Conservation (phyloP, 1,139 yeast species). For the Saccharomyces pastorianus region DNA sequence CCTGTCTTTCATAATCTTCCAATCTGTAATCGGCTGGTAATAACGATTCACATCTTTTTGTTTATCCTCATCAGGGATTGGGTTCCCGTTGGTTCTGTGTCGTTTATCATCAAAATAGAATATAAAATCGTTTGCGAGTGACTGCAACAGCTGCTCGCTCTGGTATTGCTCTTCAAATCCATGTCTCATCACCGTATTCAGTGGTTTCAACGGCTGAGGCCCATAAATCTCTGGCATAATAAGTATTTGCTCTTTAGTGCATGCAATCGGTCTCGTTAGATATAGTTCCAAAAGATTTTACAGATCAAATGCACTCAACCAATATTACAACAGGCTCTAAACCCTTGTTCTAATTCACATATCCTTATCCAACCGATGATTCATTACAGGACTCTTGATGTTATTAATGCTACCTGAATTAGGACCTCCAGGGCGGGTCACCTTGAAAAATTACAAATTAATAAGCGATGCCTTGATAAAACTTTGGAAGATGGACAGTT, state of each 20-base stretch:
- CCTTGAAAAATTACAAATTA: background rate
- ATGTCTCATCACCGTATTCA: conserved; percentile 59
- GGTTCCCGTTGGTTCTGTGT: conserved; percentile 85
- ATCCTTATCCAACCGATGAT: background rate
- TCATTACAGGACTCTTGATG: background rate
- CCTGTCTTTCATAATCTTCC: conserved; percentile 86
- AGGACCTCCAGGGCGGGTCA: background rate
- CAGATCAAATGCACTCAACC: background rate
- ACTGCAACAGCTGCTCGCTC: conserved; percentile 54
- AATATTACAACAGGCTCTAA: background rate
- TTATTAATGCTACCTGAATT: background rate
- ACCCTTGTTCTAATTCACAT: background rate
- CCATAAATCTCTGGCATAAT: conserved; percentile 26
- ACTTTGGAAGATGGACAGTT: background rate
- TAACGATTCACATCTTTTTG: conserved; percentile 39
- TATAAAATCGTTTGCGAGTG: conserved; percentile 64
- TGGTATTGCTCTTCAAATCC: conserved; percentile 69
- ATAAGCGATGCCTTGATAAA: background rate
- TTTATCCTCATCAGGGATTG: conserved; percentile 51
- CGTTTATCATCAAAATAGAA: conserved; percentile 84
- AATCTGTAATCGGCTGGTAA: conserved; percentile 70
- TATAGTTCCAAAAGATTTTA: background rate
- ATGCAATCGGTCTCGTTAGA: background rate
- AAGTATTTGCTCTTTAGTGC: background rate
- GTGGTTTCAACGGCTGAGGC: conserved; percentile 34